Base-by-base conservation (phyloP, 2,329 filamentous ascomycete genomes). In the Beauveria medogensis region DNA sequence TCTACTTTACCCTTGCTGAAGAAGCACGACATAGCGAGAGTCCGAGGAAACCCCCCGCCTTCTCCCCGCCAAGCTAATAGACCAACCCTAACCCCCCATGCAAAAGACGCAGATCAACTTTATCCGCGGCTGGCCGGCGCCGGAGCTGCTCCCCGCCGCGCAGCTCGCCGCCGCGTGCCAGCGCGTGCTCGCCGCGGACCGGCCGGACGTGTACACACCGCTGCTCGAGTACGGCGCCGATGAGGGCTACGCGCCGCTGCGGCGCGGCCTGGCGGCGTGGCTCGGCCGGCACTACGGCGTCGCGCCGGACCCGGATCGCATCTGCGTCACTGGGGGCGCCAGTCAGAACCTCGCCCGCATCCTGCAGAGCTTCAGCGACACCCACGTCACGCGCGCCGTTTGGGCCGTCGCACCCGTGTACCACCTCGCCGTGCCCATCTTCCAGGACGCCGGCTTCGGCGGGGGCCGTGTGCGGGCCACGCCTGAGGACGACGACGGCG, bases 371-470 rank as follows among this genome's bases (percentile, higher is more conserved):
- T 96, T 89, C 69, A 89, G 91, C 0, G 92, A 96, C 71, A 89
- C 90, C 1, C 73, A 78, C 2, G 88, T 86, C 68, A 96, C 92
- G 1, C 78, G 82, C 51, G 84, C 84, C 65, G 79, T 96, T 10
- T 96, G 90, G 89, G 82, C 92, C 73, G 85, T 92, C 2, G 85
- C 88, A 22, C 92, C 92, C 5, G 88, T 88, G 52, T 96, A 96
- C 70, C 89, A 91, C 73, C 78, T 96, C n/a, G 89, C 87, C 0
- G 92, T 89, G 68, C 81, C 87, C n/a, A 90, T 96, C 60, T 92
- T 96, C 68, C 86, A 89, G 62, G 92, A 97, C 73, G 80, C 86
- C 5, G 89, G 91, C 1, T 91, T 96, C 65, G 77, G 78, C 5
- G 82, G 18, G 30, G 51, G 81, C 3, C 82, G 85, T 41, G 69